Conservation (phyloP, 2,329 filamentous ascomycete genomes). For the Furcasterigmium sp. region DNA sequence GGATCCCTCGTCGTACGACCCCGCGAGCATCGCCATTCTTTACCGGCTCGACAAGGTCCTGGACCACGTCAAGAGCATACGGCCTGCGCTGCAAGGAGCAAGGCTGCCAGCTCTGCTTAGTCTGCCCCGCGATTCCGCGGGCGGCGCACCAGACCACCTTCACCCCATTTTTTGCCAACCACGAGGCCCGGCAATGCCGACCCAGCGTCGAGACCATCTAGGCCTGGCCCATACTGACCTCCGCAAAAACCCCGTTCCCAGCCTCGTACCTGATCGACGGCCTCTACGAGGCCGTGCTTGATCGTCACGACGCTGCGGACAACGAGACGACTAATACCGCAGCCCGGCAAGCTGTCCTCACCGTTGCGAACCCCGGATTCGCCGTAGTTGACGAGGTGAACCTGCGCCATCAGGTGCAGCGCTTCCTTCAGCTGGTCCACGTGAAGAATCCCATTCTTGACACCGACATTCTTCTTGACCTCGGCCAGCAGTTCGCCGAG, state of each 20-base stretch:
- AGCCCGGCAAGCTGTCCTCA: neutral
- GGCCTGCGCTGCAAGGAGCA: too few relatives aligned
- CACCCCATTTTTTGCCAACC: too few relatives aligned
- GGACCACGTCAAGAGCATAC: too few relatives aligned
- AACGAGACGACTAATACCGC: neutral
- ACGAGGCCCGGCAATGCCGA: too few relatives aligned
- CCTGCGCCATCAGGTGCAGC: neutral
- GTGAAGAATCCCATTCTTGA: conserved; percentile 1
- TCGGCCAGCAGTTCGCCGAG: neutral
- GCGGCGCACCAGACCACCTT: too few relatives aligned
- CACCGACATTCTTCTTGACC: neutral
- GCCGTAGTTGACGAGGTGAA: neutral
- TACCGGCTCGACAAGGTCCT: too few relatives aligned
- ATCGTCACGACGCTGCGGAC: neutral
- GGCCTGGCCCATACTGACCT: neutral
- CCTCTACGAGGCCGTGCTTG: neutral
- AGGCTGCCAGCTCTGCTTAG: too few relatives aligned
- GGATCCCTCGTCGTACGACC: neutral
- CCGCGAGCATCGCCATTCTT: conserved; percentile 1
- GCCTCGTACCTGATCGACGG: neutral
- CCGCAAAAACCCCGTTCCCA: neutral
- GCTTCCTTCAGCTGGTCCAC: neutral
- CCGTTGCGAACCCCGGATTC: neutral
- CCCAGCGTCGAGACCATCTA: neutral
- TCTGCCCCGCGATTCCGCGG: too few relatives aligned